Percentiles rank a stretch among this genome's conserved stretches.
phyloP scores from a whole-genome alignment of 1,284 basidiomycete genomes.

The Apiotrichum veenhuisii region DNA sequence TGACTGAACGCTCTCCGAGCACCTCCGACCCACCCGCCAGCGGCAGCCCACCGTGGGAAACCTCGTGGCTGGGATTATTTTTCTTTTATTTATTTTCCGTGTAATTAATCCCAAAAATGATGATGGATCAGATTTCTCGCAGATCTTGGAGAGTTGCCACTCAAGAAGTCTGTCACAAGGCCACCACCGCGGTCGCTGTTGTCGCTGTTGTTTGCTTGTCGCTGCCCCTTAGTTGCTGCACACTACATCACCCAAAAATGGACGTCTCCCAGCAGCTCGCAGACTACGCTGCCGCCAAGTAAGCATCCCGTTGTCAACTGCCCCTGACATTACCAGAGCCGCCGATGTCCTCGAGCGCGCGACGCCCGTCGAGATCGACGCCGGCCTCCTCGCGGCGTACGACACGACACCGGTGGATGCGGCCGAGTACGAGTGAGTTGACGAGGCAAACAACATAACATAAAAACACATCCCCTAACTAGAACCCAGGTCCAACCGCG shows the following conservation, averaged over 20 bases:
- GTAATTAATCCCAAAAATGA: constrained; percentile 12
- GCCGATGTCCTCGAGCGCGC: constrained; percentile 64
- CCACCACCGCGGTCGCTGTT: not conserved
- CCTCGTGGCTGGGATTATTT: no score
- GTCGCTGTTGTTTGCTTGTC: not conserved
- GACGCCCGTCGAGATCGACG: constrained; percentile 74
- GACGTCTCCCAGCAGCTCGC: constrained; percentile 45
- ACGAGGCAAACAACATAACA: not conserved
- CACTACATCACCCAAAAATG: constrained; percentile 22
- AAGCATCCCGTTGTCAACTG: constrained; percentile 3
- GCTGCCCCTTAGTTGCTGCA: not conserved
- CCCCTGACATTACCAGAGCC: constrained; percentile 3
- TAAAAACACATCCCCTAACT: not conserved
- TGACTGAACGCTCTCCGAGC: not conserved
- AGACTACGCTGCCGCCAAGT: constrained; percentile 40
- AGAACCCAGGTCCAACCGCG: constrained; percentile 63
- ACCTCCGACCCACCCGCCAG: no score
- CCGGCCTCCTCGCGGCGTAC: constrained; percentile 77
- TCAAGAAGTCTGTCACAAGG: not conserved
- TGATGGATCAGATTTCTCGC: not conserved
- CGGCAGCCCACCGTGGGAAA: no score
- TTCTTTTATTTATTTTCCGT: not conserved
- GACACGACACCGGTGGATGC: constrained; percentile 82
- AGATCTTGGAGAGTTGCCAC: not conserved
- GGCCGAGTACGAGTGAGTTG: constrained; percentile 67